Conservation (phyloP, 805 yeast species). For the Zygosaccharomyces pseudorouxii region DNA sequence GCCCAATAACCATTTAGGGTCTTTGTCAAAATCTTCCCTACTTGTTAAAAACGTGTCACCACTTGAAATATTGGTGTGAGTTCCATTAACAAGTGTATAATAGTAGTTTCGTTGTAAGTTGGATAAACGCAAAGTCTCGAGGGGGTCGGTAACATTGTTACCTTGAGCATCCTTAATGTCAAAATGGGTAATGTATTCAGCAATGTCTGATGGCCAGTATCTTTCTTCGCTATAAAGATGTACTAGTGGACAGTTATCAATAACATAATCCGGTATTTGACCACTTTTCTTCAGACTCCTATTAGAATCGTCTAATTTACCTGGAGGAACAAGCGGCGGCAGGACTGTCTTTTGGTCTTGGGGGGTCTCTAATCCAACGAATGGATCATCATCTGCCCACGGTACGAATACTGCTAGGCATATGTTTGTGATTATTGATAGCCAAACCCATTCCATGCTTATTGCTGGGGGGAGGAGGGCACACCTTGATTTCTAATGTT, state of each 20-base stretch:
- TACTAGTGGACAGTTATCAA: constrained; percentile 70
- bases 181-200: constrained; percentile 63
- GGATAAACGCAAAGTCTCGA: constrained; percentile 25
- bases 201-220: constrained; percentile 79
- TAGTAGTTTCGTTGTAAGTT: constrained; percentile 14
- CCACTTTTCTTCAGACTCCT: constrained; percentile 23
- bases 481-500: background rate
- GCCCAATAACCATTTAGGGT: constrained; percentile 88
- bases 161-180: constrained; percentile 52
- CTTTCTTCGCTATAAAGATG: constrained; percentile 84
- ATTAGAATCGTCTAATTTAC: constrained; percentile 24
- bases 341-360: constrained; percentile 5
- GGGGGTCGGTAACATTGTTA: constrained; percentile 31
- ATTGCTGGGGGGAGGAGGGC: background rate
- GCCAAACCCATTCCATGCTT: background rate
- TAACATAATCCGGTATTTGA: constrained; percentile 58
- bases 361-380: constrained; percentile 6
- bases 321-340: constrained; percentile 30
- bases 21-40: constrained; percentile 59
- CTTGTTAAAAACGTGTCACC: constrained; percentile 56
- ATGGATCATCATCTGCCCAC: constrained; percentile 22
- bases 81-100: constrained; percentile 16
- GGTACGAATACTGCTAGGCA: constrained; percentile 13
- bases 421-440: background rate
- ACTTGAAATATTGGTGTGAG: constrained; percentile 20